phyloP scores from a whole-genome alignment of 1,284 basidiomycete species.

The Phenoliferia sp. region DNA sequence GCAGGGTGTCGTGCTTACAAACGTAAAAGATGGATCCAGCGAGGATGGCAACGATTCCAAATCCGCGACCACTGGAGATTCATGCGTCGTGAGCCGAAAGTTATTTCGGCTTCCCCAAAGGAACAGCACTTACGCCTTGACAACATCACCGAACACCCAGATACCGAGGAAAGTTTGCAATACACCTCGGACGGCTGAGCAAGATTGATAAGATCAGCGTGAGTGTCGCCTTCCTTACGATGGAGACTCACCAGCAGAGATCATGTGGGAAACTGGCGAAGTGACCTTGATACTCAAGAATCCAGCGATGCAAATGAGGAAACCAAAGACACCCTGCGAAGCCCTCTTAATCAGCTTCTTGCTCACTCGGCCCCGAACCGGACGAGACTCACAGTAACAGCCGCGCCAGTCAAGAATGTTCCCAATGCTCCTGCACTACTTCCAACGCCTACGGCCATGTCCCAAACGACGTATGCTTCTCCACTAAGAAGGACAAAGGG shows the following conservation, averaged over 20 bases:
- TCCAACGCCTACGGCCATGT: conserved; percentile 55
- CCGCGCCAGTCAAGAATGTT: conserved; percentile 71
- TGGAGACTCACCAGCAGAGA: conserved; percentile 69
- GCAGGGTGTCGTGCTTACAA: conserved; percentile 44
- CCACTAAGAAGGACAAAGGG: conserved; percentile 66
- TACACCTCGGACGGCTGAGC: conserved; percentile 64
- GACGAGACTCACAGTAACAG: conserved; percentile 58
- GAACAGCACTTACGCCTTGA: conserved; percentile 60
- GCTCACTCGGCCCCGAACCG: background rate
- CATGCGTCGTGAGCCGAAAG: background rate
- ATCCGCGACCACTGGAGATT: conserved; percentile 60
- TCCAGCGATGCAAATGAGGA: conserved; percentile 84
- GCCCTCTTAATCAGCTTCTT: background rate
- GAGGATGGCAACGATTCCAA: conserved; percentile 72
- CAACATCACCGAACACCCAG: conserved; percentile 67
- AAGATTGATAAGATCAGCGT: conserved; percentile 44
- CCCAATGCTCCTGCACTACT: conserved; percentile 46
- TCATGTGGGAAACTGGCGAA: conserved; percentile 86
- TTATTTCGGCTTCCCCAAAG: background rate
- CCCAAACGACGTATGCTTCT: conserved; percentile 58
- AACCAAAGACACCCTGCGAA: conserved; percentile 67
- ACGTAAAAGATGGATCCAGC: conserved; percentile 76
- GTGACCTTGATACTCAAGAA: conserved; percentile 84
- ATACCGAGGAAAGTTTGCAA: conserved; percentile 69
- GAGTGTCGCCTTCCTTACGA: background rate